Base-by-base conservation (phyloP, 2,329 filamentous ascomycete species). In the Grosmannia huntii region DNA sequence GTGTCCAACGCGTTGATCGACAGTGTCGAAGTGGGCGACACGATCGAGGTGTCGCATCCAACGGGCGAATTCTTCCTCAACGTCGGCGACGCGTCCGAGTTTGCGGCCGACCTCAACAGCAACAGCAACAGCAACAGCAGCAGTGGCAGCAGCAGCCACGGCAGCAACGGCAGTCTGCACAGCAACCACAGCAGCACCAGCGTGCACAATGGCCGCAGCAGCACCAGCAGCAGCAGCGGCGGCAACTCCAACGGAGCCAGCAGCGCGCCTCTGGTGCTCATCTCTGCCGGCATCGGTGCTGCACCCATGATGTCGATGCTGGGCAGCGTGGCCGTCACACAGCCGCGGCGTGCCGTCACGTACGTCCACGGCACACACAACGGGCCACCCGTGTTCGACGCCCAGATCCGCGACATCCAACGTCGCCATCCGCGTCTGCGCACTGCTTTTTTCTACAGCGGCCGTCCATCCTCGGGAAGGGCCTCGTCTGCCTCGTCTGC, bases 1-100 rank as follows among this genome's bases (percentile, higher is more conserved):
- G 77, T 90, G 21, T 89, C 85, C 55, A 89, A 88, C 66, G 72
- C 86, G 48, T 73, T 90, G 41, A 82, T 90, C 66, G 79, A 84
- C 62, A 70, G 73, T 21, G 79, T 83, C 67, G 71, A 76, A 1
- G 76, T 79, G 49, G 86, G 86, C 48, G 84, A 87, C 65, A 65
- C 75, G 0, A 67, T 90, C 11, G 75, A 85, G 62, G 72, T 90
- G 12, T 84, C 84, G 3, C 85, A 89, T 66, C 87, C 87, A 0
- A 75, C 74, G 4, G 83, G 83, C 49, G 80, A 84, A 65, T 83
- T 85, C 69, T 80, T 72, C 68, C 72, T 84, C 50, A 74, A 81
- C 64, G 70, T 70, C 23, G 69, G 71, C 56, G 67, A 72, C 44
- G 41, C 23, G 49, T 38, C 52, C 25, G 79, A 82, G 0, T 68